Conservation (phyloP, 306 rosid species). For the Arachis stenosperma region DNA sequence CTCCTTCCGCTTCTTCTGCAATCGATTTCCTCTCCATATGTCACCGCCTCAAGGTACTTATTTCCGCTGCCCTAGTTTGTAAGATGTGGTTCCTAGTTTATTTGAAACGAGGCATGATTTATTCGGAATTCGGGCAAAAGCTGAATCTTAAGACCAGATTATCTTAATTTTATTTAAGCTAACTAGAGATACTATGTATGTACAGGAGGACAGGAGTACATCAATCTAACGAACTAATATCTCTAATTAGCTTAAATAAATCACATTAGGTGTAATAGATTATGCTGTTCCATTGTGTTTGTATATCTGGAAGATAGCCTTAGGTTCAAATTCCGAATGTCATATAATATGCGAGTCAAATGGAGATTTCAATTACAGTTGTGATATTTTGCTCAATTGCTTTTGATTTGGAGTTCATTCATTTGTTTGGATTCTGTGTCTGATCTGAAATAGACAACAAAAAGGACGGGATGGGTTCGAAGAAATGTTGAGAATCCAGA, state of each 20-base stretch:
- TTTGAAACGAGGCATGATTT: background rate
- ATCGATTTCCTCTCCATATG: slow-evolving; percentile 86
- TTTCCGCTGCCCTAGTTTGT: background rate
- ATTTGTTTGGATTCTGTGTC: background rate
- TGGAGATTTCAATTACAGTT: slow-evolving; percentile 3
- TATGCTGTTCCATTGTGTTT: background rate
- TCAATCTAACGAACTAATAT: too few species aligned
- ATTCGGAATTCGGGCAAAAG: background rate
- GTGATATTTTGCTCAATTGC: background rate
- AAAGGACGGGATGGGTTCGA: slow-evolving; percentile 83
- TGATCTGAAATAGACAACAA: slow-evolving; percentile 61
- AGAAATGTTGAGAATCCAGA: slow-evolving; percentile 68
- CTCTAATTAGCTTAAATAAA: too few species aligned
- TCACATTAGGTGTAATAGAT: too few species aligned
- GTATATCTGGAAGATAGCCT: background rate
- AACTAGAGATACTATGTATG: too few species aligned
- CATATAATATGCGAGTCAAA: background rate
- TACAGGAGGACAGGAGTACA: too few species aligned
- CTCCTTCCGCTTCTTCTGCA: slow-evolving; percentile 63
- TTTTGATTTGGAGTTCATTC: background rate
- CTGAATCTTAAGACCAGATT: background rate
- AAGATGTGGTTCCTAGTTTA: background rate
- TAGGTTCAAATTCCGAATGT: background rate
- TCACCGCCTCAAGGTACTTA: slow-evolving; percentile 69
- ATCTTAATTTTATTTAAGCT: background rate